A percentile compares a stretch with the other conserved stretches of the same genome.
Evolutionary conservation across 148 eudicot genomes (phyloP).

Genomic region (Rhododendron griersonianum): DNA sequence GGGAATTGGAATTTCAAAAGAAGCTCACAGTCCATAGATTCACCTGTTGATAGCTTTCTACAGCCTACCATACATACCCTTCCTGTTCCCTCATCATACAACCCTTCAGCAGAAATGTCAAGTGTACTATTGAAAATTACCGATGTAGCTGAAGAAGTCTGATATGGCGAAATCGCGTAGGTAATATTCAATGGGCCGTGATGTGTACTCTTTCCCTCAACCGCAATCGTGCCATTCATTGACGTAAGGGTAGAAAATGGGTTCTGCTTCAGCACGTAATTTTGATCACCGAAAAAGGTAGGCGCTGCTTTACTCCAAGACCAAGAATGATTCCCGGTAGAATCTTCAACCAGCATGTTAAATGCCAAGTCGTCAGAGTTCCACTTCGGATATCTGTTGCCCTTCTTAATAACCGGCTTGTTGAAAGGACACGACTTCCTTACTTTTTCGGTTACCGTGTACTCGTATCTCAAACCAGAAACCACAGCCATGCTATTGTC

Average conservation of each 20-base stretch:
- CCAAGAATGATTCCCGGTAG: background rate
- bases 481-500: background rate
- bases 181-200: background rate
- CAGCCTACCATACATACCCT: conserved; percentile 22
- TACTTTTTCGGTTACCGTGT: conserved; percentile 12
- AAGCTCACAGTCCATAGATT: conserved; percentile 20
- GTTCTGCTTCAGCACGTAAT: background rate
- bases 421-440: conserved; percentile 4
- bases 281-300: conserved; percentile 1
- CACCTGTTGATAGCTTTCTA: conserved; percentile 6
- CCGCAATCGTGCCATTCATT: background rate
- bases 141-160: background rate
- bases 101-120: conserved; percentile 22
- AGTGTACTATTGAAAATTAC: background rate
- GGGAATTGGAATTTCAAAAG: conserved; percentile 11
- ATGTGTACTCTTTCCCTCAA: background rate
- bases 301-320: background rate
- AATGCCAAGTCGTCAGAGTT: conserved; percentile 8
- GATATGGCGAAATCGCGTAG: background rate
- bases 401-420: background rate
- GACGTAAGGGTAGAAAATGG: background rate
- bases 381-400: conserved; percentile 9
- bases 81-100: conserved; percentile 21
- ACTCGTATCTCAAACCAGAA: conserved; percentile 10
- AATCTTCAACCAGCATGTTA: background rate